Conservation (phyloP, 2,329 filamentous ascomycete genomes). For the Ophiostoma ulmi region DNA sequence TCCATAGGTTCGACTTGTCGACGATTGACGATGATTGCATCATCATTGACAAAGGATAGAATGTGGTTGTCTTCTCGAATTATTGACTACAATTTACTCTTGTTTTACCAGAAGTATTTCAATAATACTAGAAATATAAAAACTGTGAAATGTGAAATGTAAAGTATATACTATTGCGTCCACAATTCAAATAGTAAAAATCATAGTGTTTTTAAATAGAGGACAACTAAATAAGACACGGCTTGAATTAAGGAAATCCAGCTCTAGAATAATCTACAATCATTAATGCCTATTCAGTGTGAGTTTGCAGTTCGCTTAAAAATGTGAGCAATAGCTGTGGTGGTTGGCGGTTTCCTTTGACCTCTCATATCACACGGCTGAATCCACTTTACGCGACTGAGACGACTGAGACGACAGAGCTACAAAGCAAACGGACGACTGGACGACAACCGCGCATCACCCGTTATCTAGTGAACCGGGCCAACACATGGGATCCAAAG, state of each 20-base stretch:
- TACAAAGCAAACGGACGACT: background rate
- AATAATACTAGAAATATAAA: too few species aligned
- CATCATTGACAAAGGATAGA: background rate
- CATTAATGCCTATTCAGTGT: background rate
- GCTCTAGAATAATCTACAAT: too few species aligned
- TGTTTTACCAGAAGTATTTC: too few species aligned
- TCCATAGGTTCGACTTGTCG: background rate
- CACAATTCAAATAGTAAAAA: too few species aligned
- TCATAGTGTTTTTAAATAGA: too few species aligned
- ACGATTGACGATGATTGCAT: background rate
- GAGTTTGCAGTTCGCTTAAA: background rate
- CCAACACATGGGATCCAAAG: background rate
- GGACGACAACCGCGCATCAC: background rate
- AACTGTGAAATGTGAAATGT: too few species aligned
- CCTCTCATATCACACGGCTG: background rate
- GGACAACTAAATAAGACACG: too few species aligned
- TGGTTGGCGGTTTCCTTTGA: slow-evolving; percentile 1
- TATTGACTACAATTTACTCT: too few species aligned
- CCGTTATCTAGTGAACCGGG: background rate
- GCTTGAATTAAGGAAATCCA: too few species aligned
- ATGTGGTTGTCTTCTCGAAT: background rate
- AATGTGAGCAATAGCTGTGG: background rate
- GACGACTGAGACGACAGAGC: background rate
- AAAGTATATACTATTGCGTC: too few species aligned
- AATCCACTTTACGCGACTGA: slow-evolving; percentile 15